Percentiles rank a stretch among this genome's conserved stretches.
Evolutionary conservation across 768 basidiomycete genomes (phyloP).

Genomic region (Chiua virens): DNA sequence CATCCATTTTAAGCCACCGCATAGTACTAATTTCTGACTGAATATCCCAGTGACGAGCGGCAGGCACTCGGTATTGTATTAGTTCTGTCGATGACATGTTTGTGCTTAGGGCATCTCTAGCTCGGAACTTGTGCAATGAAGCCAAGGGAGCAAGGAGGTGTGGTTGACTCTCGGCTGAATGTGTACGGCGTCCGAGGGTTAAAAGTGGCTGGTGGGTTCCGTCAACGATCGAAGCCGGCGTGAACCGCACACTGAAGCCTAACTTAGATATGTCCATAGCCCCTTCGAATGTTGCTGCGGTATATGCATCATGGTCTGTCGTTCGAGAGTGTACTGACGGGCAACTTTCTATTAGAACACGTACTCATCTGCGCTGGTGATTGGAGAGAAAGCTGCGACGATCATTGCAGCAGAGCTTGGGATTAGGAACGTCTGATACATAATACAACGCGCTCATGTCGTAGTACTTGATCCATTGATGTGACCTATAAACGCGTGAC

Average conservation of each 20-base stretch:
- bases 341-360: constrained; percentile 14
- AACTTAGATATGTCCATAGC: constrained; percentile 38
- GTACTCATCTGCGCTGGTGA: constrained; percentile 23
- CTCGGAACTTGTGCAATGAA: constrained; percentile 72
- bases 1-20: neutral
- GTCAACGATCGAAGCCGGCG: neutral
- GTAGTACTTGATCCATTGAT: neutral
- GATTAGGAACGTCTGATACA: constrained; percentile 11
- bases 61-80: constrained; percentile 31
- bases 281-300: constrained; percentile 38
- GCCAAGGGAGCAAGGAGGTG: constrained; percentile 54
- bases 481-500: constrained; percentile 33
- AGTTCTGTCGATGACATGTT: neutral
- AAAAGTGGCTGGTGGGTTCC: constrained; percentile 52
- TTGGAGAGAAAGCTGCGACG: constrained; percentile 26
- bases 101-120: constrained; percentile 27
- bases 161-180: constrained; percentile 58
- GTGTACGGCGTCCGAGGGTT: constrained; percentile 60
- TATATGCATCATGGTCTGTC: constrained; percentile 8
- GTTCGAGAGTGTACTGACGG: neutral
- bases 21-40: neutral
- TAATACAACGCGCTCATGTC: neutral
- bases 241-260: neutral
- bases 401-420: constrained; percentile 24
- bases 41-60: constrained; percentile 25